Evolutionary conservation across 352 stramenopile genomes (phyloP).

Genomic region (Heterotrichella gracilis): DNA sequence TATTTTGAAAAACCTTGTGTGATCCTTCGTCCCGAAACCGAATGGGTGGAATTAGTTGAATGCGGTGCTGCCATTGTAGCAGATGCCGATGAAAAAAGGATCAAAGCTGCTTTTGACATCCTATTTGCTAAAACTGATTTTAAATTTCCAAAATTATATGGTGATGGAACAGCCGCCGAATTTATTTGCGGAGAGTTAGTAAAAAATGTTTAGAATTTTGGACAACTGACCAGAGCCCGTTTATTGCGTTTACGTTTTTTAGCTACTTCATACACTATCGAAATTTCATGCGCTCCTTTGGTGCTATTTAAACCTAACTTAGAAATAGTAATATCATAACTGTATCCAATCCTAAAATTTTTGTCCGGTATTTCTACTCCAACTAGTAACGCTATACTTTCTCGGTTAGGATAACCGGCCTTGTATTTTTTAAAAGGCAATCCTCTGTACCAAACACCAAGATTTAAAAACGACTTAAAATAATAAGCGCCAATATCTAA

Average conservation of each 20-base stretch:
- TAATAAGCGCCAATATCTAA: not conserved
- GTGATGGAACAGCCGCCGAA: not conserved
- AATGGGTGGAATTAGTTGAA: slow-evolving; percentile 7
- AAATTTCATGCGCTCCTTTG: not conserved
- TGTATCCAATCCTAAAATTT: slow-evolving; percentile 3
- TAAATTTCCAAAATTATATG: not conserved
- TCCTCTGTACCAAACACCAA: not conserved
- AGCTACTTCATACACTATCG: not conserved
- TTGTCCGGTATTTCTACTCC: not conserved
- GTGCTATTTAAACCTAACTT: not conserved
- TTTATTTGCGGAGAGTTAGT: not conserved
- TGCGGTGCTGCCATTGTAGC: not conserved
- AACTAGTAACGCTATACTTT: not conserved
- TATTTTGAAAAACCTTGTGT: not conserved
- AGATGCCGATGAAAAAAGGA: not conserved
- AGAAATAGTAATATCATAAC: slow-evolving; percentile 1
- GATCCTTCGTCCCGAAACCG: not conserved
- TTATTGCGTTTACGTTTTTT: slow-evolving; percentile 1
- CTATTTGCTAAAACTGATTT: not conserved
- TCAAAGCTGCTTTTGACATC: not conserved
- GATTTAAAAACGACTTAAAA: slow-evolving; percentile 10
- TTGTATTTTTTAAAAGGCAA: slow-evolving; percentile 5
- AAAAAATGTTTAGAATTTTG: not conserved
- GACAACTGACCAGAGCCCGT: not conserved
- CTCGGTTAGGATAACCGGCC: not conserved